Evolutionary conservation across 495 filamentous ascomycete species (phyloP), one percentile per base, ranked within the genome.

Genomic region (Hypoxylon cercidicola): DNA sequence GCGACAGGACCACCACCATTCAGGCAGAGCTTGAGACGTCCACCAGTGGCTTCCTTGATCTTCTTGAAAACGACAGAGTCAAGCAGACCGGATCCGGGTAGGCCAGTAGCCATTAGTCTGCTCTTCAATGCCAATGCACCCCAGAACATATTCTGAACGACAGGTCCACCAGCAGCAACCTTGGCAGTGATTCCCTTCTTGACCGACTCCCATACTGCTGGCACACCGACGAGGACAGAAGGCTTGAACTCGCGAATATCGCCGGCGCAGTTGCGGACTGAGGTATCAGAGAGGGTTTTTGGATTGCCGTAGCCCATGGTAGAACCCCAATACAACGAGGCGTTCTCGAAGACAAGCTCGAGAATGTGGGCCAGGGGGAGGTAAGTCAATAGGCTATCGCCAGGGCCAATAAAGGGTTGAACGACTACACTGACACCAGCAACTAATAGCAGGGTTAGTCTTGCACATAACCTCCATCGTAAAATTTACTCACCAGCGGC

Each of bases 261-360:
- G 60, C 95, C 95, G 72, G 89, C 90, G 85, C 92, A 98, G 77
- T 97, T 96, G 60, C 91, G 88, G 69, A 98, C 90, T 12, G 90
- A 95, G 57, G 81, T 78, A 75, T 98, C 95, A 4, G 95, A 96
- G 48, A 99, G 81, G 1, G 95, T 99, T 72, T 90, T 91, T 7
- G 93, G 90, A 75, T 93, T 97, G 69, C 95, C 95, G 77, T 99
- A 99, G 41, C 95, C 95, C 93, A 99, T 97, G 40, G 90, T 93
- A 37, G 91, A 89, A 66, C 95, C 95, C 95, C 95, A 99, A 79
- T 89, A 95, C 58, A 99, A 73, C 62, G 87, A 89, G 11, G 93
- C 86, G 72, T 95, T 96, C 78, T 99, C 95, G 74, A 99, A 99
- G 68, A 99, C 93, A 76, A 93, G 96, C 77, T 99, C 95, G 54